Base-by-base conservation (phyloP, 23 red algal species). In the Gracilaria gracilis region DNA sequence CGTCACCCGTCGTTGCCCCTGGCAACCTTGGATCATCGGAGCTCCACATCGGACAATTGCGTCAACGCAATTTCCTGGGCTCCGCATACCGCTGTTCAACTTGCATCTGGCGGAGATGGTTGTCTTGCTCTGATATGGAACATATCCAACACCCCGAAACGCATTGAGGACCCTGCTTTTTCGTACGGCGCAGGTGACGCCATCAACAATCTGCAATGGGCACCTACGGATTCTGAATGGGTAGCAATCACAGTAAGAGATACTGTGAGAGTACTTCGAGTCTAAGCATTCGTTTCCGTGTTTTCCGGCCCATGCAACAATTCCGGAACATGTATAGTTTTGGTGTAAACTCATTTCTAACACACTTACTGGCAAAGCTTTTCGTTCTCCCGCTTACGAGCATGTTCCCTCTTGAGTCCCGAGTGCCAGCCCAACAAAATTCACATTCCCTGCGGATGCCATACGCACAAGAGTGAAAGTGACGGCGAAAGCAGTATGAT, bases 51-150 rank as follows among this genome's bases (percentile, higher is more conserved):
- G 9, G 47, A 50, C 48, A 94, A 90, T 55, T 91, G 76, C 36
- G 93, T 99, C 23, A 96, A 95, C 65, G 93, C 93, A 9, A 58
- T 99, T 32, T 87, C 86, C 14, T 99, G 97, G 97, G 93, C 97
- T 48, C 97, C 97, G 7, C 89, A 87, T 67, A 87, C 93, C 20
- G 81, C 87, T 57, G 70, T 69, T 16, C 77, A 95, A 65, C 67
- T 99, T 55, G 83, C 84, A 48, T 87, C 93, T 17, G 97, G 90
- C 17, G 94, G 91, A 36, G 94, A 94, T 58, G 87, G 88, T 54
- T 88, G 97, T 57, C 61, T 83, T 21, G 79, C 89, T 39, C 70
- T 94, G 55, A 90, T 99, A 47, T 99, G 97, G 97, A 95, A 99
- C 49, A 80, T 99, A n/a, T 87, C 95, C 4, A 75, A 67, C 61